A percentile compares a stretch with the other conserved stretches of the same genome.
Evolutionary conservation across 352 stramenopile species (phyloP).

Genomic region (Globisporangium viniferum): DNA sequence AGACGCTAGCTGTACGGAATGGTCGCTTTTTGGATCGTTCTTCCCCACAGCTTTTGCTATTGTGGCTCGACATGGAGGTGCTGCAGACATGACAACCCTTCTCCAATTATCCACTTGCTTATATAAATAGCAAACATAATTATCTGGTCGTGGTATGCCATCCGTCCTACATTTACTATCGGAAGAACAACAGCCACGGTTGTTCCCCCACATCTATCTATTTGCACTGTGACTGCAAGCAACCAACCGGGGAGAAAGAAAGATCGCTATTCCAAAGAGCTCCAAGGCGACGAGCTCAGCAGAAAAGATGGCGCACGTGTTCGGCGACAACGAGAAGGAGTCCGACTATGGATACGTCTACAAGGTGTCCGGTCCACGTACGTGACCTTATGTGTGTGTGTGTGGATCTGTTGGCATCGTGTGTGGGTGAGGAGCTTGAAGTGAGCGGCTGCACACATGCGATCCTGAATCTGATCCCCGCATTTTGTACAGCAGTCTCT

Average conservation of each 20-base stretch:
- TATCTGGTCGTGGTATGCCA: constrained; percentile 5
- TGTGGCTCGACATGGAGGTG: not conserved
- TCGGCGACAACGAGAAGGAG: constrained; percentile 85
- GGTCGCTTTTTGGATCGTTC: constrained; percentile 1
- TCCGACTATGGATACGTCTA: constrained; percentile 99
- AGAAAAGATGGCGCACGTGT: constrained; percentile 70
- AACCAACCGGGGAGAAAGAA: constrained; percentile 28
- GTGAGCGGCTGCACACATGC: not conserved
- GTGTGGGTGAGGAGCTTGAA: not conserved
- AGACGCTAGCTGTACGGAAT: constrained; percentile 11
- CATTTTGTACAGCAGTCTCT: not conserved
- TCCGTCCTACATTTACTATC: constrained; percentile 9
- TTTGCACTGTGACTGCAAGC: not conserved
- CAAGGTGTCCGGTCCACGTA: constrained; percentile 98
- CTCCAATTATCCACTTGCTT: not conserved
- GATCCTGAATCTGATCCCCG: not conserved
- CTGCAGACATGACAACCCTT: not conserved
- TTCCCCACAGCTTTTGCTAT: not conserved
- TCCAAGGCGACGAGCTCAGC: constrained; percentile 11
- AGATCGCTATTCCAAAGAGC: constrained; percentile 31
- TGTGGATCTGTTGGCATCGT: not conserved
- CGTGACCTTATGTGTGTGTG: constrained; percentile 22
- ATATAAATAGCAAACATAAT: not conserved
- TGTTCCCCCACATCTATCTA: not conserved
- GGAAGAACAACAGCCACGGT: not conserved